phyloP scores from a whole-genome alignment of 2,329 filamentous ascomycete genomes.

The Cadophora luteo-olivacea region DNA sequence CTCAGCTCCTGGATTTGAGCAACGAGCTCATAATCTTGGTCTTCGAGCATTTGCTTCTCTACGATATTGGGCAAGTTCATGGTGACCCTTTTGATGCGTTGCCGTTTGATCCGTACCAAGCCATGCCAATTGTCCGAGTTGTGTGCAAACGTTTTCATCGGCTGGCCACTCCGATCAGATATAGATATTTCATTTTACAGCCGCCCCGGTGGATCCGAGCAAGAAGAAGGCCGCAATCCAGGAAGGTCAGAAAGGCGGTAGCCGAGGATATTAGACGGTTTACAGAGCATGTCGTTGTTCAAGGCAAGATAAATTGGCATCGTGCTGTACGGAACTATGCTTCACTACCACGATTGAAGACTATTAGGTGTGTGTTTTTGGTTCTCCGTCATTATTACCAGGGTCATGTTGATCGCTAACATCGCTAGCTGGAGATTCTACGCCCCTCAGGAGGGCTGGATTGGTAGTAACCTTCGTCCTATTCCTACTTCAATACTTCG shows the following conservation, averaged over 20 bases:
- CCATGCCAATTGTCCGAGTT: background rate
- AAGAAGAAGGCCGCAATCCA: background rate
- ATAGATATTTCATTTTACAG: background rate
- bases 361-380: background rate
- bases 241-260: background rate
- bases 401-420: background rate
- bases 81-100: background rate
- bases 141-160: background rate
- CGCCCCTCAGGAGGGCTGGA: background rate
- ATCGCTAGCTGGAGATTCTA: background rate
- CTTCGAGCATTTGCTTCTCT: background rate
- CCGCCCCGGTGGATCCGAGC: background rate
- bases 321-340: background rate
- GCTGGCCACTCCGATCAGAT: background rate
- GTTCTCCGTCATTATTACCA: too few relatives aligned
- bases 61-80: background rate
- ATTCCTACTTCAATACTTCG: conserved; percentile 1
- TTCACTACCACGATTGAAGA: background rate
- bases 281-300: background rate
- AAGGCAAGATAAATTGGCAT: background rate
- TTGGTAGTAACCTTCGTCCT: background rate
- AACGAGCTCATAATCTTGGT: conserved; percentile 4
- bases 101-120: background rate
- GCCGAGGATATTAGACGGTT: background rate
- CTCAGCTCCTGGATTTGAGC: background rate